A percentile compares a stretch with the other conserved stretches of the same genome.
phyloP scores from a whole-genome alignment of 352 stramenopile genomes.

The Globisporangium cylindrosporum region DNA sequence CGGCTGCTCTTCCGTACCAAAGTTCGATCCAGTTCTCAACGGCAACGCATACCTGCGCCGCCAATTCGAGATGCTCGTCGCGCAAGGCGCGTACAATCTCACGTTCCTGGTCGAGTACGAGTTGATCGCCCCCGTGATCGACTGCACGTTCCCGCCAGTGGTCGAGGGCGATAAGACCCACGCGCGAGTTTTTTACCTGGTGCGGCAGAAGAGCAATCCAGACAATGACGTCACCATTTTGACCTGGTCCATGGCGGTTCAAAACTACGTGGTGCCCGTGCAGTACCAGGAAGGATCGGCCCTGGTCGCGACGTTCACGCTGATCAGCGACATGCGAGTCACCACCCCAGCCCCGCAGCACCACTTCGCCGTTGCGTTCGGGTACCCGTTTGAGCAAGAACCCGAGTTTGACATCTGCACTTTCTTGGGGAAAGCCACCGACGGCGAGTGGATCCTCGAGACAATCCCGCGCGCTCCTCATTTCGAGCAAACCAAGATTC shows the following conservation, averaged over 20 bases:
- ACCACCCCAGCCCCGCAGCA: background rate
- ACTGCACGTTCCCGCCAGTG: background rate
- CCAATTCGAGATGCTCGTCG: conserved; percentile 7
- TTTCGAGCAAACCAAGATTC: background rate
- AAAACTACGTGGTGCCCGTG: conserved; percentile 1
- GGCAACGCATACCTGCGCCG: conserved; percentile 29
- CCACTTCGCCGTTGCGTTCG: conserved; percentile 16
- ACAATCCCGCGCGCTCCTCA: conserved; percentile 2
- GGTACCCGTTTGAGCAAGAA: conserved; percentile 24
- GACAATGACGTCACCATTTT: background rate
- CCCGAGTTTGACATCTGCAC: background rate
- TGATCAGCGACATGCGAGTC: conserved; percentile 13
- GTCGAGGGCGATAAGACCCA: background rate
- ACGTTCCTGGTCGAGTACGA: conserved; percentile 22
- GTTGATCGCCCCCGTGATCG: conserved; percentile 30
- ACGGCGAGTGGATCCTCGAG: background rate
- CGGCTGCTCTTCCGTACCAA: conserved; percentile 16
- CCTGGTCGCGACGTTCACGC: conserved; percentile 3
- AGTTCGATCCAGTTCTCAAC: conserved; percentile 26
- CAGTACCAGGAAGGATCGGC: background rate
- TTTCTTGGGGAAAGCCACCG: background rate
- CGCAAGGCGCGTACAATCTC: conserved; percentile 15
- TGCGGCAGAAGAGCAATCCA: background rate
- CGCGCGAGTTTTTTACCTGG: background rate
- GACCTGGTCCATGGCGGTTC: background rate